Percentiles rank a stretch among this genome's conserved stretches.
These are phyloP conservation scores for Candida piceae DNA, from an alignment of 805 yeast species.

Conservation along the genomic window DNA sequence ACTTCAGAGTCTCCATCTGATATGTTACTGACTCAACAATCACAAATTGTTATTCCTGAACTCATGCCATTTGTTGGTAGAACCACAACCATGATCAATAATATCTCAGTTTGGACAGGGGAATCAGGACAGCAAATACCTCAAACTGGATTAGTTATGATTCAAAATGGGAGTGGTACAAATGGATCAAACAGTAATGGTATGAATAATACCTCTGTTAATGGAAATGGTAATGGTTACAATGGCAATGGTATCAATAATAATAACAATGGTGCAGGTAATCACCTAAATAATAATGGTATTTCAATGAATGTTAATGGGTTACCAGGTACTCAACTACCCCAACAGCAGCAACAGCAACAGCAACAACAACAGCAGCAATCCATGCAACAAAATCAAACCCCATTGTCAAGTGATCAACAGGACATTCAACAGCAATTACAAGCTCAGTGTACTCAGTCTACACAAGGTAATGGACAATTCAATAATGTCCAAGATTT, in stretches of 20 bases:
- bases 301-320: background rate
- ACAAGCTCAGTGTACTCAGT: background rate
- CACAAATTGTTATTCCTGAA: slow-evolving; percentile 22
- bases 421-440: background rate
- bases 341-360: background rate
- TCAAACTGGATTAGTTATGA: slow-evolving; percentile 30
- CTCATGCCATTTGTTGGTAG: slow-evolving; percentile 37
- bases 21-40: background rate
- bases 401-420: no score
- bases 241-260: background rate
- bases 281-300: background rate
- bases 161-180: slow-evolving; percentile 15
- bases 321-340: background rate
- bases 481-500: slow-evolving; percentile 4
- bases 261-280: no score
- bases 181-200: slow-evolving; percentile 8
- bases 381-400: background rate
- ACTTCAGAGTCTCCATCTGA: background rate
- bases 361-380: background rate
- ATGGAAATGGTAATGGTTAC: background rate
- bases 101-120: slow-evolving; percentile 58
- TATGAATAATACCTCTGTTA: slow-evolving; percentile 4
- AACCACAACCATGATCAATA: slow-evolving; percentile 55
- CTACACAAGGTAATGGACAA: background rate
- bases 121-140: slow-evolving; percentile 39